These are phyloP conservation scores for Thalassiosira mediterranea DNA, from an alignment of 352 stramenopile species.

Conservation along the genomic window DNA sequence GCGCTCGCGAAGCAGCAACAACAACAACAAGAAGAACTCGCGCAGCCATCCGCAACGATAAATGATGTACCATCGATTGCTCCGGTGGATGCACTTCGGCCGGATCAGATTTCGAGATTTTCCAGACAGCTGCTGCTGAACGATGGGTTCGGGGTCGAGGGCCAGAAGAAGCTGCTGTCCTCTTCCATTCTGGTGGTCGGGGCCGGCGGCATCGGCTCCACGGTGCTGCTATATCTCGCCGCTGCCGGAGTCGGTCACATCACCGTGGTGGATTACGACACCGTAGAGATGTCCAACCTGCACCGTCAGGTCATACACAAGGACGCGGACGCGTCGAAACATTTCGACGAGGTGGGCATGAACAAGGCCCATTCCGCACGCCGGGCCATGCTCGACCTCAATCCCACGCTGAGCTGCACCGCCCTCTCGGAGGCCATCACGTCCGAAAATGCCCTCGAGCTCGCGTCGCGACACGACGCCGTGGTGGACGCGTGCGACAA, in stretches of 20 bases:
- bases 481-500: conserved; percentile 97
- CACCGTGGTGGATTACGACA: conserved; percentile 93
- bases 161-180: conserved; percentile 87
- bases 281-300: conserved; percentile 95
- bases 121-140: conserved; percentile 91
- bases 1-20: neutral
- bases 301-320: conserved; percentile 96
- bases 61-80: conserved; percentile 33
- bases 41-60: neutral
- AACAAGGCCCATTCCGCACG: conserved; percentile 91
- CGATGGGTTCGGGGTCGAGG: conserved; percentile 87
- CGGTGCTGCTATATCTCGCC: conserved; percentile 93
- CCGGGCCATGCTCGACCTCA: conserved; percentile 78
- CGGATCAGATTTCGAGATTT: conserved; percentile 87
- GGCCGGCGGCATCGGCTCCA: conserved; percentile 94
- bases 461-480: conserved; percentile 88
- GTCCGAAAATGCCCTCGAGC: conserved; percentile 85
- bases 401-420: conserved; percentile 86
- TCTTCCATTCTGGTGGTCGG: conserved; percentile 91
- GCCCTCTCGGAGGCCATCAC: conserved; percentile 80
- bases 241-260: conserved; percentile 92
- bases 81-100: conserved; percentile 36
- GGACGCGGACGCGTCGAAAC: conserved; percentile 67
- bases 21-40: conserved; percentile 4
- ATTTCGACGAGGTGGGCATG: conserved; percentile 26